These are phyloP conservation scores for Centrapalus pauciflorus DNA, from an alignment of 129 eudicot genomes.

Conservation along the genomic window DNA sequence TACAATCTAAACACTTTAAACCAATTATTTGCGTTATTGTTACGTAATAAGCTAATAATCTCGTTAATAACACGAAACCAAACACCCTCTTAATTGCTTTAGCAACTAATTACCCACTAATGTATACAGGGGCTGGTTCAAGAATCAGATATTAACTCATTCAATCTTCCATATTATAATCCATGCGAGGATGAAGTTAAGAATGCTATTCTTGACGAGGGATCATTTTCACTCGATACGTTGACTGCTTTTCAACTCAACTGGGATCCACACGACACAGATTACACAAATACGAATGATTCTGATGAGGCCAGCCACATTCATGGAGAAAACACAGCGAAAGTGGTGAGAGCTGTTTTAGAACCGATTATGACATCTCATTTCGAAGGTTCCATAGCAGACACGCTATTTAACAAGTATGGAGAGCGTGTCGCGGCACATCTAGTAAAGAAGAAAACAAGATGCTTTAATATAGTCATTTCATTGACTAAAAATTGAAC, in stretches of 20 bases:
- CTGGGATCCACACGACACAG: slow-evolving; percentile 10
- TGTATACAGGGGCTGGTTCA: slow-evolving; percentile 25
- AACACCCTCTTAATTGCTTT: background rate
- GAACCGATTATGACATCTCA: slow-evolving; percentile 31
- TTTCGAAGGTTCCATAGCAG: slow-evolving; percentile 24
- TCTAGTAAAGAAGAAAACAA: background rate
- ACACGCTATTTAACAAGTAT: slow-evolving; percentile 16
- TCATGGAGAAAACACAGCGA: slow-evolving; percentile 3
- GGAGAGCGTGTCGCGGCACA: background rate
- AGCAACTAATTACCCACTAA: background rate
- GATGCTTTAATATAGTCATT: slow-evolving; percentile 11
- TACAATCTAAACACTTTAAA: too few species aligned
- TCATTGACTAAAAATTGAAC: slow-evolving; percentile 24
- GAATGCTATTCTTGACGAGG: slow-evolving; percentile 10
- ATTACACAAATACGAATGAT: background rate
- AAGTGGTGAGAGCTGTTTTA: slow-evolving; percentile 20
- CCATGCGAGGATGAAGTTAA: slow-evolving; percentile 28
- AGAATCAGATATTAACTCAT: slow-evolving; percentile 20
- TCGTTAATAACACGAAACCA: too few species aligned
- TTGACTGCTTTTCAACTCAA: background rate
- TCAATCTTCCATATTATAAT: slow-evolving; percentile 26
- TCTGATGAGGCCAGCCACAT: background rate
- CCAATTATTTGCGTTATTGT: too few species aligned
- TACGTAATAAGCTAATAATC: too few species aligned
- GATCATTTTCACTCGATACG: slow-evolving; percentile 24